Evolutionary conservation across 2,329 filamentous ascomycete species (phyloP).

Genomic region (Pyrenophora seminiperda): DNA sequence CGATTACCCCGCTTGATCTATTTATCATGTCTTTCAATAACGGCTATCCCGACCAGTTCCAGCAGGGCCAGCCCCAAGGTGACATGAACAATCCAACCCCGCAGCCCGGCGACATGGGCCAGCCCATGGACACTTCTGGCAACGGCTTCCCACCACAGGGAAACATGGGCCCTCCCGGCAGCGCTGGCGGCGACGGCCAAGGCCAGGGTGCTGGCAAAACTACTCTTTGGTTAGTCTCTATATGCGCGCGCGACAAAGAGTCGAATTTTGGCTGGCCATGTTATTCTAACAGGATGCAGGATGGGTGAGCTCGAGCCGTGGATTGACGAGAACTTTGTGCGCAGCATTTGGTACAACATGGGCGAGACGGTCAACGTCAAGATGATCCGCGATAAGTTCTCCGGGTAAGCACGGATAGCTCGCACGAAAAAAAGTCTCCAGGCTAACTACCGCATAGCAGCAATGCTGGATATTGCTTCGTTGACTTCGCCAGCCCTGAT

Average conservation of each 20-base stretch:
- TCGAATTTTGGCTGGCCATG: neutral
- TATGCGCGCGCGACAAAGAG: constrained; percentile 1
- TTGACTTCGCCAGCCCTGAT: constrained; percentile 83
- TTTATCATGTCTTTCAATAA: constrained; percentile 68
- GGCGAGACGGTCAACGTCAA: constrained; percentile 97
- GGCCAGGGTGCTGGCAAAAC: constrained; percentile 55
- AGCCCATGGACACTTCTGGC: constrained; percentile 61
- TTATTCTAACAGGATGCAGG: constrained; percentile 59
- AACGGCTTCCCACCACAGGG: constrained; percentile 56
- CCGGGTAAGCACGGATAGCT: constrained; percentile 68
- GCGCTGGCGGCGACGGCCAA: constrained; percentile 41
- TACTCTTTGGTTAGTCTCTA: constrained; percentile 56
- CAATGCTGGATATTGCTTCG: constrained; percentile 98
- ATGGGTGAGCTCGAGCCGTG: constrained; percentile 99
- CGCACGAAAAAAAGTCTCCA: constrained; percentile 16
- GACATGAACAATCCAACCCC: constrained; percentile 55
- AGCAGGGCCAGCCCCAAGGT: constrained; percentile 60
- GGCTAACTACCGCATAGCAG: constrained; percentile 67
- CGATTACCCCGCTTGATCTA: constrained; percentile 28
- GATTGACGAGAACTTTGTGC: constrained; percentile 99
- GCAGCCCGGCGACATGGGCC: constrained; percentile 59
- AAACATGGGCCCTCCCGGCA: constrained; percentile 53
- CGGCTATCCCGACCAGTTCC: constrained; percentile 64
- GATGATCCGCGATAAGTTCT: constrained; percentile 99
- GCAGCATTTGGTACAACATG: constrained; percentile 91